A percentile compares a stretch with the other conserved stretches of the same genome.
phyloP scores from a whole-genome alignment of 1,139 yeast species.

The Komagataea norvegica region DNA sequence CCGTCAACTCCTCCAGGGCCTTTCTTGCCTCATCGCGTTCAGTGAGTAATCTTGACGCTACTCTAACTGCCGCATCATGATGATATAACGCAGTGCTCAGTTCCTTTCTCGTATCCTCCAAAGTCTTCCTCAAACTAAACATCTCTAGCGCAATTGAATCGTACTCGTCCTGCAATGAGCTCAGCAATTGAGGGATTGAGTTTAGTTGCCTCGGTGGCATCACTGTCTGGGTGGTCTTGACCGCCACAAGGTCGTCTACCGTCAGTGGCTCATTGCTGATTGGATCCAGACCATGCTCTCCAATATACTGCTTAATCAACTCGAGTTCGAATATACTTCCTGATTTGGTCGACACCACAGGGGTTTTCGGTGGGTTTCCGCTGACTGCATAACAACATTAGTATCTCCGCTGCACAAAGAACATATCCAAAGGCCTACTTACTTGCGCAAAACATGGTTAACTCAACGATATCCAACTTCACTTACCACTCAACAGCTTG shows the following conservation, averaged over 20 bases:
- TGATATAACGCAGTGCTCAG: constrained; percentile 73
- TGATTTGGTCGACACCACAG: constrained; percentile 75
- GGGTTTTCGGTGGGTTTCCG: constrained; percentile 61
- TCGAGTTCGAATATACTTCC: constrained; percentile 66
- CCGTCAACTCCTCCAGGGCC: constrained; percentile 23
- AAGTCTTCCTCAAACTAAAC: constrained; percentile 69
- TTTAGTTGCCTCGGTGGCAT: constrained; percentile 47
- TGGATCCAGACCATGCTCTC: constrained; percentile 72
- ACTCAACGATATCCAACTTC: no score
- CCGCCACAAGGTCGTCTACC: constrained; percentile 52
- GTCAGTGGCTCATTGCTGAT: constrained; percentile 57
- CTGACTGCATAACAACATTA: constrained; percentile 38
- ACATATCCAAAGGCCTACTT: constrained; percentile 13
- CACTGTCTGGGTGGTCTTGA: constrained; percentile 31
- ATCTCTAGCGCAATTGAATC: constrained; percentile 82
- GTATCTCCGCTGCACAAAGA: background rate
- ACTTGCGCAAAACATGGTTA: constrained; percentile 27
- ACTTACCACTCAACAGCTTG: background rate
- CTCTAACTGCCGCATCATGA: constrained; percentile 87
- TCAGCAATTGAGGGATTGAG: constrained; percentile 74
- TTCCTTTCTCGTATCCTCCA: constrained; percentile 63
- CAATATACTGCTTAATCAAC: constrained; percentile 57
- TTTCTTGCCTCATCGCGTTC: constrained; percentile 61
- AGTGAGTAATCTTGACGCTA: constrained; percentile 65
- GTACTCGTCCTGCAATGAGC: constrained; percentile 84